A percentile compares a stretch with the other conserved stretches of the same genome.
These are phyloP conservation scores for Calonectria pseudoreteaudii DNA, from an alignment of 2,329 filamentous ascomycete genomes.

Conservation along the genomic window DNA sequence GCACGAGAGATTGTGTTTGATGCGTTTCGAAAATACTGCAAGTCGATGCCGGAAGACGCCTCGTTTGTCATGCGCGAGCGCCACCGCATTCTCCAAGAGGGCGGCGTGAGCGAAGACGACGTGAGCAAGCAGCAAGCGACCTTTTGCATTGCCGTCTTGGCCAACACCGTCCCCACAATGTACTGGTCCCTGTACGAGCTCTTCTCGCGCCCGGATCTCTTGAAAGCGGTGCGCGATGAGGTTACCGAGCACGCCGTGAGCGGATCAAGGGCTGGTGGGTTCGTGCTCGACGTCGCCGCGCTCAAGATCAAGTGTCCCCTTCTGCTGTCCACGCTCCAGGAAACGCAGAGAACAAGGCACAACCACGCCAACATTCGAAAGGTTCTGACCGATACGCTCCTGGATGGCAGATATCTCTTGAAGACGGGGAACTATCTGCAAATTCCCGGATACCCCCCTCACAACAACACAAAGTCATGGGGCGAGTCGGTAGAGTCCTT, in stretches of 20 bases:
- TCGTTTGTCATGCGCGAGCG: conserved; percentile 28
- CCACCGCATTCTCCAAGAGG: conserved; percentile 14
- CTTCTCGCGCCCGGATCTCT: conserved; percentile 25
- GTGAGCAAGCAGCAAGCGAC: conserved; percentile 30
- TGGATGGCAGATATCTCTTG: conserved; percentile 50
- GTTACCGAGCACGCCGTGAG: conserved; percentile 16
- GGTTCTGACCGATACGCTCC: conserved; percentile 48
- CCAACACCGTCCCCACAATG: conserved; percentile 29
- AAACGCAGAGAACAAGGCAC: conserved; percentile 28
- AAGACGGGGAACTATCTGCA: conserved; percentile 49
- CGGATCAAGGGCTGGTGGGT: conserved; percentile 5
- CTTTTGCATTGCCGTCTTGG: conserved; percentile 30
- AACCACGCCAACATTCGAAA: conserved; percentile 34
- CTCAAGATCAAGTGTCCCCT: conserved; percentile 33
- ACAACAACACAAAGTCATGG: conserved; percentile 48
- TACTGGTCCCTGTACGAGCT: conserved; percentile 34
- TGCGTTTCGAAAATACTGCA: conserved; percentile 31
- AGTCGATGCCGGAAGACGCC: conserved; percentile 22
- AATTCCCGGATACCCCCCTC: conserved; percentile 48
- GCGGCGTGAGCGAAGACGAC: conserved; percentile 29
- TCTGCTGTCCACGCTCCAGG: conserved; percentile 24
- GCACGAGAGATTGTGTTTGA: conserved; percentile 33
- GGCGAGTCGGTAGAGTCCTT: conserved; percentile 42
- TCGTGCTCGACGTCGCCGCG: conserved; percentile 22
- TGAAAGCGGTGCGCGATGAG: conserved; percentile 27